Evolutionary conservation across 2,329 filamentous ascomycete genomes (phyloP), one percentile per base, ranked within the genome.

Genomic region (Alternaria hordeiaustralica): DNA sequence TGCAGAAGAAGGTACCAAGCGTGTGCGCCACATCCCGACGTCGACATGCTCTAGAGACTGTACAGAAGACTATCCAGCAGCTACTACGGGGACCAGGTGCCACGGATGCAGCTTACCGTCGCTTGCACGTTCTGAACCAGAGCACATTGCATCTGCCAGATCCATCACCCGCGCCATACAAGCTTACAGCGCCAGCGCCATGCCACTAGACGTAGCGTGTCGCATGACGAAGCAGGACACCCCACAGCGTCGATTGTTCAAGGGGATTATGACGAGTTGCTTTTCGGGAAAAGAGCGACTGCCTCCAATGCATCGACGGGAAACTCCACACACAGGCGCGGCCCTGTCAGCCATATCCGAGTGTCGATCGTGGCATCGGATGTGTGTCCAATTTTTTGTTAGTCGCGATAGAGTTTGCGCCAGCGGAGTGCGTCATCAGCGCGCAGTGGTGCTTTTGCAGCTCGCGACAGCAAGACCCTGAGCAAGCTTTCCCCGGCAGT

Each of bases 331-430:
- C 41, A 28, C 63, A 63, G 63, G 60, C 65, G 63, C 66, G 51
- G 65, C 63, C 60, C 53, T 66, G 59, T 66, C 75, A 78, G 76
- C 76, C 75, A 68, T 75, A 75, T 69, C 75, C 74, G 75, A 60
- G 68, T 61, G 73, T 74, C 71, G 76, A 79, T 79, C 76, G 65
- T 57, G 68, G 65, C 64, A 59, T 69, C 68, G 69, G 66, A 67
- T 68, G 65, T 63, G 58, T 60, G 60, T 55, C 49, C 54, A 63
- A 44, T 49, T 46, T 41, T 53, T 55, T 54, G 41, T 58, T 51
- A 53, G 58, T 30, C 62, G 55, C 56, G 53, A 64, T 63, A 60
- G 50, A 63, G 60, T 58, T 65, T 23, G 54, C 57, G 61, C 64
- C 62, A 59, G 54, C 56, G 49, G 55, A 55, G 46, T 57, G 51